These are phyloP conservation scores for Luffa acutangula DNA, from an alignment of 306 rosid species.

Conservation along the genomic window DNA sequence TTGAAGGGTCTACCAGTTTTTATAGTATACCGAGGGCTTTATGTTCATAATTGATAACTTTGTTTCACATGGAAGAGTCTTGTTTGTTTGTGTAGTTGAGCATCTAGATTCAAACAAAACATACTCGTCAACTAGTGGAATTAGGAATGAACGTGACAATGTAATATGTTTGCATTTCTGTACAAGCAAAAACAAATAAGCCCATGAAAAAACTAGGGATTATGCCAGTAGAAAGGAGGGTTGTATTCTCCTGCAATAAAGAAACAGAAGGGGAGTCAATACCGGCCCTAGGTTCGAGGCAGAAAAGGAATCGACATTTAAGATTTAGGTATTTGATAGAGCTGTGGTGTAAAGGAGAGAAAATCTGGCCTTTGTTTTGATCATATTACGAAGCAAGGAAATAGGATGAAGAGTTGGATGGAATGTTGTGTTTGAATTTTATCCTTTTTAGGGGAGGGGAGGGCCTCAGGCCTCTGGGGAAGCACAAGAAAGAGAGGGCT, in stretches of 20 bases:
- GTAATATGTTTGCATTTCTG: neutral
- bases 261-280: neutral
- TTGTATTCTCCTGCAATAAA: neutral
- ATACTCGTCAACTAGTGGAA: neutral
- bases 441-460: neutral
- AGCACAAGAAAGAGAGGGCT: neutral
- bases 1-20: neutral
- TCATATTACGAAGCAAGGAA: neutral
- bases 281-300: neutral
- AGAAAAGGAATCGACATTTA: neutral
- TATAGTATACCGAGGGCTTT: neutral
- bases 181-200: neutral
- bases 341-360: neutral
- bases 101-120: neutral
- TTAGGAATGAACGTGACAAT: neutral
- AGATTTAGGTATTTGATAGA: neutral
- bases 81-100: neutral
- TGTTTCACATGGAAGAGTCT: neutral
- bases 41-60: neutral
- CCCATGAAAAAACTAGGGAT: neutral
- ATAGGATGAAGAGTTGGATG: neutral
- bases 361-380: neutral
- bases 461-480: neutral
- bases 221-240: neutral
- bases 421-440: neutral